Base-by-base conservation (phyloP, 2,329 filamentous ascomycete species). In the Pseudocercospora fijiensis region DNA sequence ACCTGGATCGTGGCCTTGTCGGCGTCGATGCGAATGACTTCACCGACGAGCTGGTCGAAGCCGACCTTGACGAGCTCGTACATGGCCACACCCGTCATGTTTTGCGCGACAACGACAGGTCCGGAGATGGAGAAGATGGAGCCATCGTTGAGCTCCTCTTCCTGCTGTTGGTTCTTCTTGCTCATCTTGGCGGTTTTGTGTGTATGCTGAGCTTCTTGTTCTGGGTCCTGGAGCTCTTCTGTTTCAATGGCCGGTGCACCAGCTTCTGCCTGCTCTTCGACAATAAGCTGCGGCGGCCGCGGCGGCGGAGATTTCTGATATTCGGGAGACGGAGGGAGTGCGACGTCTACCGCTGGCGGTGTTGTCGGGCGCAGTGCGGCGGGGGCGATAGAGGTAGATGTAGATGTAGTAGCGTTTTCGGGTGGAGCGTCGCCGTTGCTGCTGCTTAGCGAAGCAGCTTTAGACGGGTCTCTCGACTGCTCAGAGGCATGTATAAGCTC, bases 11-110 rank as follows among this genome's bases (percentile, higher is more conserved):
- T 96, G 72, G 92, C 93, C 82, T 94, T 96, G 79, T 99, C 95
- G 78, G 84, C 89, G 75, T 91, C 95, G 81, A 99, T 96, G 78
- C 95, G 90, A 84, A 99, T 99, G 79, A 99, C 95, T 81, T 99
- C 95, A 77, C 95, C 95, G 67, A 96, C 90, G 65, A 99, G 88
- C 76, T 90, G 87, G 76, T 96, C 92, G 77, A 96, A 88, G 73
- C 95, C 93, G 73, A 99, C 94, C 82, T 86, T 90, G 78, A 96
- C 93, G 83, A 99, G 85, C 83, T 99, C 95, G 87, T 98, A 97
- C 95, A 99, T 99, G 79, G 95, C 93, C 85, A 95, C 95, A 79
- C 95, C 95, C 76, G 94, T 92, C 93, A 99, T 96, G 81, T 97
- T 89, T 83, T 98, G 94, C 77, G 94, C 95, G 73, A 99, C 86